A percentile compares a stretch with the other conserved stretches of the same genome.
Evolutionary conservation across 2,329 filamentous ascomycete genomes (phyloP).

Genomic region (Clonostachys sp.): DNA sequence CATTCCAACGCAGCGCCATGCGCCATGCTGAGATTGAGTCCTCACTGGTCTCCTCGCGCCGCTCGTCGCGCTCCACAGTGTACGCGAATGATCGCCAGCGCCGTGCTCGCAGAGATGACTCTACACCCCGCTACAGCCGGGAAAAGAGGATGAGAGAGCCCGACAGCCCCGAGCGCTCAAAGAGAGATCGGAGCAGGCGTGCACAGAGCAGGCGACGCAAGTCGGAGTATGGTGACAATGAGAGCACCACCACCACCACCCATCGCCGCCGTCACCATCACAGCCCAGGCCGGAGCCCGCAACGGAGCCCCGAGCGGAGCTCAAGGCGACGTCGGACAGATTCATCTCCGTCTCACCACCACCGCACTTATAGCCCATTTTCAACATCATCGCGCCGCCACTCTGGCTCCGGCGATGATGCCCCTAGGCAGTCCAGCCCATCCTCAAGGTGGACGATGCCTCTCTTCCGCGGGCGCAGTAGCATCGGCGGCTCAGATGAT

Average conservation of each 20-base stretch:
- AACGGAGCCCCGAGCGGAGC: background rate
- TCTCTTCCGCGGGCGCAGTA: background rate
- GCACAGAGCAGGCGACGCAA: background rate
- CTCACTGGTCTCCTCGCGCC: no score
- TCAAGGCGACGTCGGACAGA: background rate
- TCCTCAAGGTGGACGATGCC: background rate
- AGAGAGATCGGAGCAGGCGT: background rate
- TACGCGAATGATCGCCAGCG: no score
- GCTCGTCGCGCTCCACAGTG: no score
- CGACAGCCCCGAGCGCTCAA: background rate
- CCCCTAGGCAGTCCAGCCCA: background rate
- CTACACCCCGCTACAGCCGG: no score
- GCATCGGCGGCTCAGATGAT: background rate
- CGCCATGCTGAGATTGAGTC: no score
- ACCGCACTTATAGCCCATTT: background rate
- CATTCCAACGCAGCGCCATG: no score
- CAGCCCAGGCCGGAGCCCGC: background rate
- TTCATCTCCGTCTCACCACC: background rate
- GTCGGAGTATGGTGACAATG: background rate
- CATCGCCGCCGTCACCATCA: background rate
- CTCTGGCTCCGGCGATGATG: background rate
- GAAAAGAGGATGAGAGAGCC: background rate
- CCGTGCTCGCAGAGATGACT: no score
- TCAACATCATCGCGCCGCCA: background rate
- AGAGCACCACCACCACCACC: background rate